Percentiles rank a stretch among this genome's conserved stretches.
Evolutionary conservation across 2,329 filamentous ascomycete genomes (phyloP).

Genomic region (Aspergillus sp.): DNA sequence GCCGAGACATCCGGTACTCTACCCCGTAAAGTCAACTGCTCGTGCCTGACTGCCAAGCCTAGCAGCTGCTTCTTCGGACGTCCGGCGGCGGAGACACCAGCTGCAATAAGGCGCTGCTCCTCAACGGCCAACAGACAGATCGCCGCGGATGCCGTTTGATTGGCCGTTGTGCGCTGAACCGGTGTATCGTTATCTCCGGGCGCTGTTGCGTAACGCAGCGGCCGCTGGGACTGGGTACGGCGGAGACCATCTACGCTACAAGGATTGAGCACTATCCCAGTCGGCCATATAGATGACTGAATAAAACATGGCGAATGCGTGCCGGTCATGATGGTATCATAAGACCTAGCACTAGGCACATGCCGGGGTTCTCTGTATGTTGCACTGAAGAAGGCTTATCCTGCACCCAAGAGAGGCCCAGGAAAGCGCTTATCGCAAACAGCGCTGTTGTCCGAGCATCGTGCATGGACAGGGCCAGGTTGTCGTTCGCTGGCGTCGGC

Average conservation of each 20-base stretch:
- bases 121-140: not conserved
- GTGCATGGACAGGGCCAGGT: not conserved
- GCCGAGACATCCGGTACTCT: too few relatives aligned
- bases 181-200: constrained; percentile 7
- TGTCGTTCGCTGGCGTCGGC: not conserved
- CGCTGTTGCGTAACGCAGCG: constrained; percentile 7
- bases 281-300: not conserved
- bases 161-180: not conserved
- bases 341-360: constrained; percentile 6
- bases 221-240: not conserved
- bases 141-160: not conserved
- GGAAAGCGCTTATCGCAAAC: constrained; percentile 6
- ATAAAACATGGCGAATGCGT: not conserved
- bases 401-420: not conserved
- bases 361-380: constrained; percentile 3
- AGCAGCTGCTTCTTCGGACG: constrained; percentile 5
- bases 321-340: constrained; percentile 5
- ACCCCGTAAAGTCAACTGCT: not conserved
- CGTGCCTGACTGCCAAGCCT: constrained; percentile 9
- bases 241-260: too few relatives aligned
- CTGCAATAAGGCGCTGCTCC: not conserved
- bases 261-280: not conserved
- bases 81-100: constrained; percentile 8
- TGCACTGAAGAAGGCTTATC: constrained; percentile 5
- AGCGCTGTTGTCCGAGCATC: constrained; percentile 1